Conservation (phyloP, 2,329 filamentous ascomycete species). For the Metarhizium anisopliae region DNA sequence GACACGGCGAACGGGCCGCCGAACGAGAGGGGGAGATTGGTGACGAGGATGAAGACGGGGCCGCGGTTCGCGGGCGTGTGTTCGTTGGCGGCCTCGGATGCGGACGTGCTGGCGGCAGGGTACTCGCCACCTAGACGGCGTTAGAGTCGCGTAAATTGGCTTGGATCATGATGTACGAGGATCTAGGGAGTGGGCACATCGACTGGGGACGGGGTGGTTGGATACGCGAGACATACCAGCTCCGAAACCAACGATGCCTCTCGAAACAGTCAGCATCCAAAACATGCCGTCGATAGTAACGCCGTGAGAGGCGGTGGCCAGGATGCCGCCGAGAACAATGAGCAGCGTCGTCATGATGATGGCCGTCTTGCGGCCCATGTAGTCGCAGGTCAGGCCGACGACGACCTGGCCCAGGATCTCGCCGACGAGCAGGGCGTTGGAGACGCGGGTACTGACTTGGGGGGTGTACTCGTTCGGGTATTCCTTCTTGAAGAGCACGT, state of each 20-base stretch:
- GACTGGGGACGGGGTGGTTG: neutral
- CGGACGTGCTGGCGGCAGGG: conserved; percentile 35
- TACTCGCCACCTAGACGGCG: conserved; percentile 29
- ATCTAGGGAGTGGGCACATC: too few relatives aligned
- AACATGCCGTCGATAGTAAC: conserved; percentile 38
- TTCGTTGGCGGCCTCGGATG: conserved; percentile 39
- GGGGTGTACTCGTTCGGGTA: conserved; percentile 27
- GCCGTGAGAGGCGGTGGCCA: conserved; percentile 36
- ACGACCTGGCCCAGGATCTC: conserved; percentile 32
- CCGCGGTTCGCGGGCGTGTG: conserved; percentile 27
- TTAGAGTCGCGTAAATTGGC: neutral
- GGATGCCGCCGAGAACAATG: conserved; percentile 36
- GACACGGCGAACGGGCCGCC: conserved; percentile 30
- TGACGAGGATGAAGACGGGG: conserved; percentile 36
- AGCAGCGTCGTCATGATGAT: conserved; percentile 36
- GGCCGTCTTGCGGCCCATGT: conserved; percentile 36
- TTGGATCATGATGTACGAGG: too few relatives aligned
- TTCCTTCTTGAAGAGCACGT: conserved; percentile 21
- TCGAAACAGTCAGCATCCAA: conserved; percentile 41
- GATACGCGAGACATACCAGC: conserved; percentile 13
- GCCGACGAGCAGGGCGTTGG: conserved; percentile 31
- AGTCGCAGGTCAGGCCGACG: conserved; percentile 36
- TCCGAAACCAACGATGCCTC: conserved; percentile 40
- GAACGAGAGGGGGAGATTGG: conserved; percentile 24
- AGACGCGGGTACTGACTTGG: conserved; percentile 29